phyloP scores from a whole-genome alignment of 257 asterid genomes.

The Nicotiana tabacum region DNA sequence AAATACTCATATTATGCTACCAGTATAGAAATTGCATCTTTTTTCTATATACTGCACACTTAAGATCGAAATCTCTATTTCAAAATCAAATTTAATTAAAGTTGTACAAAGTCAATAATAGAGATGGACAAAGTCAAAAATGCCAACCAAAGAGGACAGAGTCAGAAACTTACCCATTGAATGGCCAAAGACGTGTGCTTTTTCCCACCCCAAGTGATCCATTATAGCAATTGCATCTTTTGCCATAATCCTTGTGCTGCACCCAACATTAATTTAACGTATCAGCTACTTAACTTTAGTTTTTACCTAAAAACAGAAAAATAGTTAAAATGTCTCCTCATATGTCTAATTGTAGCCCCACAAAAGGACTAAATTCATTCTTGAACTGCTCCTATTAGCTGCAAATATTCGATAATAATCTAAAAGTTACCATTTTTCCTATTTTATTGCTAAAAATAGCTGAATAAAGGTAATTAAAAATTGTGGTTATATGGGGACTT shows the following conservation, averaged over 20 bases:
- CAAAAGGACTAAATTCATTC: neutral
- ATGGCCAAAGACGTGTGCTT: slow-evolving; percentile 92
- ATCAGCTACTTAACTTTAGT: neutral
- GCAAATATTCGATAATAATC: neutral
- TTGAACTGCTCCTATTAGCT: neutral
- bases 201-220: slow-evolving; percentile 95
- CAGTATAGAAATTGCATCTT: too few relatives aligned
- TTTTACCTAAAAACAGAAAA: neutral
- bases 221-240: slow-evolving; percentile 86
- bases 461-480: neutral
- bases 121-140: slow-evolving; percentile 15
- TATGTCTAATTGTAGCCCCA: neutral
- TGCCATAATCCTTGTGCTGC: slow-evolving; percentile 86
- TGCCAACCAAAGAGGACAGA: slow-evolving; percentile 21
- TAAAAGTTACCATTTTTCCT: neutral
- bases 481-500: slow-evolving; percentile 19
- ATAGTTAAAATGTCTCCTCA: neutral
- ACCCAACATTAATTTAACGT: slow-evolving; percentile 2
- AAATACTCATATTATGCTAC: neutral
- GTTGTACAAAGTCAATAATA: slow-evolving; percentile 2
- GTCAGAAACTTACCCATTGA: slow-evolving; percentile 80
- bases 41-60: neutral
- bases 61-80: neutral
- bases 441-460: neutral
- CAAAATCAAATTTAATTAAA: neutral